Base-by-base conservation (phyloP, 2,329 filamentous ascomycete species). In the Fusarium penzigii region DNA sequence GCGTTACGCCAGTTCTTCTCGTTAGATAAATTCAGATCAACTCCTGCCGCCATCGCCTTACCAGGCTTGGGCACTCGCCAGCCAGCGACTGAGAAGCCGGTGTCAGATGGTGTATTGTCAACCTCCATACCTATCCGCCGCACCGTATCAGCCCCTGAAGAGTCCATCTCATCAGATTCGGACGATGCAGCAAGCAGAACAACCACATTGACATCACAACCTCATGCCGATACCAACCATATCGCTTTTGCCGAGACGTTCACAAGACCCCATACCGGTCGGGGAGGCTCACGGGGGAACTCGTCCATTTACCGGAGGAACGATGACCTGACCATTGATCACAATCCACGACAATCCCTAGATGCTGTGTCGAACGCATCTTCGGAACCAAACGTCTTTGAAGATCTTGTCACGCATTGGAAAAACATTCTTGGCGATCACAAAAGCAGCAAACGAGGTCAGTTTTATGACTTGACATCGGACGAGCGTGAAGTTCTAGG, bases 401-500 rank as follows among this genome's bases (percentile, higher is more conserved):
- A 63, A 41, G 62, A 68, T 45, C 61, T 68, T 39, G 51, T 67
- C 2, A 42, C 62, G 12, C 63, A 70, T 40, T 70, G 66, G 63
- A 65, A 64, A 16, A 63, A 65, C 39, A 70, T 76, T 40, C 60
- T 76, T 36, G 65, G 66, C 34, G 62, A 66, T 7, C 66, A 71
- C 47, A 70, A 73, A 6, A 71, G 78, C 2, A 76, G 77, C 3
- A 74, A 78, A 44, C 84, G 83, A 64, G 77, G 77, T 2, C 78
- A 81, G 52, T 83, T 85, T 52, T 75, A 80, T 59, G 75, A 78
- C 42, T 68, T 86, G 38, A 75, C 73, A 1, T 72, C 73, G 17
- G 74, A 77, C 13, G 80, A 86, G 59, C 76, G 82, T 36, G 79
- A 83, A 47, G 72, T 77, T 29, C 72, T 88, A 0, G 85, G 85